Evolutionary conservation across 2,329 filamentous ascomycete species (phyloP), one percentile per base, ranked within the genome.

Genomic region (Claviceps sp.): DNA sequence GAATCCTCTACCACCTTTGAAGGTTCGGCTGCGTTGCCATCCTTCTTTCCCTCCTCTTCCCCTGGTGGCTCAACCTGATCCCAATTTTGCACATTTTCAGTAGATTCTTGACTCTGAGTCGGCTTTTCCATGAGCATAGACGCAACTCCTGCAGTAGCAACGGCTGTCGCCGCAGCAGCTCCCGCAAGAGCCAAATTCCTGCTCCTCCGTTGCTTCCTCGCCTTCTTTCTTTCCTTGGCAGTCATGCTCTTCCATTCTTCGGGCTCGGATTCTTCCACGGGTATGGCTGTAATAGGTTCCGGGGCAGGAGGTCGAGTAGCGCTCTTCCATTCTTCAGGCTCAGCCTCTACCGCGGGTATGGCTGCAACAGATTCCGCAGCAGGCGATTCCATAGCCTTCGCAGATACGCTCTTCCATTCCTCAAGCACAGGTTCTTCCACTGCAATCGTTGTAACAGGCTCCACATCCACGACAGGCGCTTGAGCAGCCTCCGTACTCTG

Each of bases 181-280:
- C 22, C 40, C 3, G 37, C 50, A 26, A 52, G 16, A 46, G 52
- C 42, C 18, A 53, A 24, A 4, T 54, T 49, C 46, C 52, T 55
- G 43, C 51, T 57, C 50, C 58, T 60, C 49, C 52, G 55, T 41
- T 53, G 57, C 49, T 58, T 61, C 44, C 53, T 61, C 37, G 41
- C 53, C 50, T 55, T 56, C 47, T 47, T 59, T 48, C 47, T 60
- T 51, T 58, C 55, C 44, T 59, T 58, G 9, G 56, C 52, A 2
- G 55, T 51, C 51, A 56, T 50, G 6, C 26, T 49, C 8, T 47
- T 56, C 55, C 45, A 52, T 22, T 54, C 52, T 16, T 57, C 56
- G 40, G 54, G 50, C 48, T 57, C 55, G 18, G 48, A 13, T 18
- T 57, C 54, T 46, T 55, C 56, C 44, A 40, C 45, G 24, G 24